Base-by-base conservation (phyloP, 2,329 filamentous ascomycete genomes). In the Pyricularia pennisetigena region DNA sequence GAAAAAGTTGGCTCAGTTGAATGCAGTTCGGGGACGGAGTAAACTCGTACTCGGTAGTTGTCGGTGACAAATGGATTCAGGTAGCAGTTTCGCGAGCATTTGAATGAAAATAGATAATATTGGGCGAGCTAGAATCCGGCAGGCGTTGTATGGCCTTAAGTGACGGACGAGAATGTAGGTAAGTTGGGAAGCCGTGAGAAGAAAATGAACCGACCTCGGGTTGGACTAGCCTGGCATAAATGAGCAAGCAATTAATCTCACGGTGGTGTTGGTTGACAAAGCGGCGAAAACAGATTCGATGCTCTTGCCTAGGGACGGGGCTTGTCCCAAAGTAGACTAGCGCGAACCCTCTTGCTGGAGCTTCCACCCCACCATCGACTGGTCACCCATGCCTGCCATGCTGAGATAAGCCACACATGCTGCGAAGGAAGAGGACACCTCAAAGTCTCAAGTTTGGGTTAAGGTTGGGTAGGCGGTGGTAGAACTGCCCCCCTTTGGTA, bases 401-500 rank as follows among this genome's bases (percentile, higher is more conserved):
- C 59, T 62, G 59, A 62, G 59, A 62, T 62, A 62, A 62, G 59
- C 59, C 59, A 62, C 57, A 24, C 26, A 62, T 62, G n/a, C 59
- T 20, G 30, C 16, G 16, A 16, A 32, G 26, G 41, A 65, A 63
- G 59, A 64, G 32, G 54, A 65, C 59, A 62, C 59, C 59, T 62
- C 59, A 62, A 62, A 62, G 59, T 62, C 26, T 49, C 41, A 49
- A 49, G 41, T 49, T 49, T 49, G 41, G 41, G 41, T 49, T 49
- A 49, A 29, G 28, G 35, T 57, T 26, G 24, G 64, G 59, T 32
- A 54, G 65, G 57, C 59, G 62, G 30, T 54, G 65, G 29, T 54
- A 12, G 68, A 64, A 62, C 65, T 68, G 16, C 64, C 59, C 67
- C 65, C 61, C 62, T 68, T 49, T 30, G 32, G 61, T 71, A 71